These are phyloP conservation scores for Bothia castanella DNA, from an alignment of 1,284 basidiomycete genomes.

Conservation along the genomic window DNA sequence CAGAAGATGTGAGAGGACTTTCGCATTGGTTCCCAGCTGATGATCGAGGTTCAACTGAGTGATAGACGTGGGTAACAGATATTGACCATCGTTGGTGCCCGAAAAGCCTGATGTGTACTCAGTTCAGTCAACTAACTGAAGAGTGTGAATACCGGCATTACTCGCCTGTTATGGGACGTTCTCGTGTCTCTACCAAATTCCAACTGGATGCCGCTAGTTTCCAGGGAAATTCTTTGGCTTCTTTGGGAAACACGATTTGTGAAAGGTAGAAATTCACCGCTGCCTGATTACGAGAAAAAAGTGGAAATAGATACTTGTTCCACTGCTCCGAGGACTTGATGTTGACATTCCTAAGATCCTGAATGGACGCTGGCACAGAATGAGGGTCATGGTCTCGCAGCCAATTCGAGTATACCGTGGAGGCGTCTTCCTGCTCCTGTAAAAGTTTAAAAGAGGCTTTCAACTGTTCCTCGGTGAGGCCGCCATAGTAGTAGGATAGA, in stretches of 20 bases:
- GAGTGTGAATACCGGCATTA: background rate
- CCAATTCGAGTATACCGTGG: constrained; percentile 44
- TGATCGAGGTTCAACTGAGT: constrained; percentile 40
- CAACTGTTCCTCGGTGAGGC: constrained; percentile 42
- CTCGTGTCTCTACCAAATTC: constrained; percentile 46
- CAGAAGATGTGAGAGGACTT: constrained; percentile 44
- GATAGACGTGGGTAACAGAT: constrained; percentile 47
- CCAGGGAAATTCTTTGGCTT: constrained; percentile 44
- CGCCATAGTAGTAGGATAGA: constrained; percentile 51
- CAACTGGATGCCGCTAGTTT: constrained; percentile 50
- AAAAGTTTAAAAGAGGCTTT: constrained; percentile 40
- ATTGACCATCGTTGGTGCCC: constrained; percentile 52
- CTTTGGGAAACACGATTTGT: constrained; percentile 22
- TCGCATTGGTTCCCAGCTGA: constrained; percentile 49
- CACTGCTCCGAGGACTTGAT: constrained; percentile 39
- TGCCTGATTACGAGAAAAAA: constrained; percentile 38
- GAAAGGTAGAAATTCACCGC: constrained; percentile 50
- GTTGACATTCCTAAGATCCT: constrained; percentile 40
- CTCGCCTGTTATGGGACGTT: constrained; percentile 26
- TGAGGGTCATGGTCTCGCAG: constrained; percentile 15
- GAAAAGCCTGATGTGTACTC: constrained; percentile 57
- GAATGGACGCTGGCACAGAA: constrained; percentile 32
- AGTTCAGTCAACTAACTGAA: constrained; percentile 14
- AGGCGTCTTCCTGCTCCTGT: constrained; percentile 43
- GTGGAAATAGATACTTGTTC: constrained; percentile 30